phyloP scores from a whole-genome alignment of 2,329 filamentous ascomycete genomes.

The Aureobasidium sp. region DNA sequence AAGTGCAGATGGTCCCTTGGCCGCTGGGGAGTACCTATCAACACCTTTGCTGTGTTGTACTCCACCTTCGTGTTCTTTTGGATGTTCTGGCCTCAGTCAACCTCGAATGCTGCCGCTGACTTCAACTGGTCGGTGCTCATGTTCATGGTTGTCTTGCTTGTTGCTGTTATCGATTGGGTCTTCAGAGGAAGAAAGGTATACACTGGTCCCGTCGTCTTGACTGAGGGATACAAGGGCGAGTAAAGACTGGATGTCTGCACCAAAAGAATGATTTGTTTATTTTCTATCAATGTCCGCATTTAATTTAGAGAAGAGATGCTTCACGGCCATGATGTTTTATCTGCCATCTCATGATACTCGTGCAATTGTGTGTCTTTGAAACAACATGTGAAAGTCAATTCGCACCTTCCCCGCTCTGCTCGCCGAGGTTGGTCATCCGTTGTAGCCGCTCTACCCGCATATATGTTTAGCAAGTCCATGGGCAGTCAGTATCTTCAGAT shows the following conservation, averaged over 20 bases:
- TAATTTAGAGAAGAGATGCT: background rate
- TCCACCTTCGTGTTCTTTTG: conserved; percentile 32
- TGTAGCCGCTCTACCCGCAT: background rate
- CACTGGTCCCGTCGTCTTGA: conserved; percentile 18
- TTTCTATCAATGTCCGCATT: background rate
- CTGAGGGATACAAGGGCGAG: conserved; percentile 18
- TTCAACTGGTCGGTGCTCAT: conserved; percentile 22
- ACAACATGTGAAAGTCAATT: background rate
- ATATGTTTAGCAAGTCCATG: background rate
- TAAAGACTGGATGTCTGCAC: background rate
- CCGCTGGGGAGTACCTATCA: conserved; percentile 31
- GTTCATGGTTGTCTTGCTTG: conserved; percentile 18
- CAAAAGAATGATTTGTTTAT: background rate
- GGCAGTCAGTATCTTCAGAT: background rate
- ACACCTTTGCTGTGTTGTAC: conserved; percentile 31
- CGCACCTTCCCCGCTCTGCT: conserved; percentile 4
- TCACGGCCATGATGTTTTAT: background rate
- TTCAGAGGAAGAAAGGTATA: conserved; percentile 18
- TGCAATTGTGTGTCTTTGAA: background rate
- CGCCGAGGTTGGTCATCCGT: background rate
- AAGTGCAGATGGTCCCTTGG: conserved; percentile 33
- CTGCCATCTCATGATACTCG: background rate
- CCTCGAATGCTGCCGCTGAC: conserved; percentile 16
- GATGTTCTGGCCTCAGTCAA: conserved; percentile 29
- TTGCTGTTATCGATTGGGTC: conserved; percentile 18